These are phyloP conservation scores for Phialocephala subalpina DNA, from an alignment of 2,329 filamentous ascomycete genomes.

Conservation along the genomic window DNA sequence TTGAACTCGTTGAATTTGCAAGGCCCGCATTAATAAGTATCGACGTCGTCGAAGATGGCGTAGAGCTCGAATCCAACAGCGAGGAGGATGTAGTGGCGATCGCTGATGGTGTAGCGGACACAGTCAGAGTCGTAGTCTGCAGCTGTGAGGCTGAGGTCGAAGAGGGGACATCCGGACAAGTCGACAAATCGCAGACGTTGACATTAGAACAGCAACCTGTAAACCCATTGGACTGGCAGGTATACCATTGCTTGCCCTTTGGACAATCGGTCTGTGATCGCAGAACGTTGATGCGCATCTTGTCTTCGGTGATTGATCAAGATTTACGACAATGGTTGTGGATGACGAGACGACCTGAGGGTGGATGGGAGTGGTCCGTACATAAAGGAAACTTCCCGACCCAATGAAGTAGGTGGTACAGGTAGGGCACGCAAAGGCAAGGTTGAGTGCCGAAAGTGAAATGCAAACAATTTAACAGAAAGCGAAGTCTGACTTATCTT, in stretches of 20 bases:
- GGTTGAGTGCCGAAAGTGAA: not conserved
- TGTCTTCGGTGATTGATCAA: not conserved
- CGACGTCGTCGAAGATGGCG: not conserved
- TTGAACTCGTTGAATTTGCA: not conserved
- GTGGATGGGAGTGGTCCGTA: not conserved
- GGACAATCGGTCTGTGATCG: slow-evolving; percentile 17
- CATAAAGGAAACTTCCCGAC: slow-evolving; percentile 6
- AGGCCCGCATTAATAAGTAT: slow-evolving; percentile 1
- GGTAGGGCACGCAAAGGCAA: not conserved
- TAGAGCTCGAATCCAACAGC: not conserved
- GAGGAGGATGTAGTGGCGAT: slow-evolving; percentile 5
- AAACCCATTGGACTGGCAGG: slow-evolving; percentile 49
- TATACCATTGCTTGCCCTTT: slow-evolving; percentile 44
- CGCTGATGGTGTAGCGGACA: slow-evolving; percentile 14
- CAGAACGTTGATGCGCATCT: not conserved
- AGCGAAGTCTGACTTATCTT: slow-evolving; percentile 7
- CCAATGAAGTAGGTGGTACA: not conserved
- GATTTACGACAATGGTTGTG: not conserved
- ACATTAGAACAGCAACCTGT: slow-evolving; percentile 54
- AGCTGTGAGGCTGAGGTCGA: slow-evolving; percentile 16
- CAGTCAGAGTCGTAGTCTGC: slow-evolving; percentile 36
- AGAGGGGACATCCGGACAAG: slow-evolving; percentile 42
- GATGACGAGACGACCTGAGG: slow-evolving; percentile 21
- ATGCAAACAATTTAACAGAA: not conserved
- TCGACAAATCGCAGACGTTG: slow-evolving; percentile 49